Evolutionary conservation across 768 basidiomycete species (phyloP), one percentile per base, ranked within the genome.

Genomic region (Trametes maxima): DNA sequence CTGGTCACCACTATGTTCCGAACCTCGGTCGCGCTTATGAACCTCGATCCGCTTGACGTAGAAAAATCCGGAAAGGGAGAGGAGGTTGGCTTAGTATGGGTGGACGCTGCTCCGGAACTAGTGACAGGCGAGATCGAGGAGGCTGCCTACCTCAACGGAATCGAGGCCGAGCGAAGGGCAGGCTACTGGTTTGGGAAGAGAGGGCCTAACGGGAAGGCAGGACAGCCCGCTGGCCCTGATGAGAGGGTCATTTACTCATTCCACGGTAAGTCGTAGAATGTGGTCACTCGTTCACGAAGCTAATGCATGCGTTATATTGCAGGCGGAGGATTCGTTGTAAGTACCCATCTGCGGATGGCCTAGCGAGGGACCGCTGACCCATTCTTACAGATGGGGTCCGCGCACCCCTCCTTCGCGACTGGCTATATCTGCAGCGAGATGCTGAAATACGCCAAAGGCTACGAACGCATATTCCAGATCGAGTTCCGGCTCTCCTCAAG

Each of bases 401-500:
- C 65, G 25, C 58, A 64, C 46, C 56, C 37, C 17, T 16, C 33
- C 19, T 52, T 58, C 2, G 33, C 59, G 6, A 43, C 53, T 22
- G 22, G 39, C 36, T 39, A 51, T 61, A 46, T 67, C 57, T 55
- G 54, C 54, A 71, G 61, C n/a, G 33, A 35, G 21, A 13, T 71
- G 4, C 35, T 67, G 7, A 21, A 59, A 16, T 45, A 65, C 39
- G 50, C 21, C 37, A 12, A 10, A 5, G 8, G 17, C 3, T 40
- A 44, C 11, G 43, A 65, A 5, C 74, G 78, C 12, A 66, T 72
- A 0, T 70, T 79, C 65, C 70, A 72, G 16, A 60, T 83, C 65
- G 84, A 84, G 55, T 86, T 85, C 64, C 79, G 84, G 2, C 72
- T 81, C 69, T 0, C 67, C 70, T 1, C 54, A 64, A n/a, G 49